Conservation (phyloP, 768 basidiomycete genomes). For the Phaeotremella skinneri region DNA sequence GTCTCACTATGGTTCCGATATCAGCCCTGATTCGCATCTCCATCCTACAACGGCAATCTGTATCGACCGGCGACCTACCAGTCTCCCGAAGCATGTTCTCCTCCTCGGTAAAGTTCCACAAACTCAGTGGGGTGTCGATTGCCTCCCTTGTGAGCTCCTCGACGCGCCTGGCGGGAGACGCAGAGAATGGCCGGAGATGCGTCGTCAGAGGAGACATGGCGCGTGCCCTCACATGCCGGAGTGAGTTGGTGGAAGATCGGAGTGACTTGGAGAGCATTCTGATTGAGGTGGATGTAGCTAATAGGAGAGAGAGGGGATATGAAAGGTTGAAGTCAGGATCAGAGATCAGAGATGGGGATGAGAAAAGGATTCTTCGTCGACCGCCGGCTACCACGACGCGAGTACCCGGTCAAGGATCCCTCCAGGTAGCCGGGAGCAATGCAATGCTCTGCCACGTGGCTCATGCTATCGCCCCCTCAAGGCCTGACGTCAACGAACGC, state of each 20-base stretch:
- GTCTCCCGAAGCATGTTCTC: slow-evolving; percentile 90
- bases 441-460: no score
- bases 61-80: slow-evolving; percentile 57
- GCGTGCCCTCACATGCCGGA: background rate
- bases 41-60: background rate
- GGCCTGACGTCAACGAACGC: slow-evolving; percentile 16
- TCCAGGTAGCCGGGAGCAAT: no score
- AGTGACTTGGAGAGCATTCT: slow-evolving; percentile 15
- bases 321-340: background rate
- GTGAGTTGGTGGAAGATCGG: slow-evolving; percentile 9
- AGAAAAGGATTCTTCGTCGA: background rate
- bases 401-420: no score
- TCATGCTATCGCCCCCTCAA: slow-evolving; percentile 1
- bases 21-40: background rate
- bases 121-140: slow-evolving; percentile 43
- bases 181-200: slow-evolving; percentile 14
- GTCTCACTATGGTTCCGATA: slow-evolving; percentile 60
- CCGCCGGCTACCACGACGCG: background rate
- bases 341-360: background rate
- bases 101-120: slow-evolving; percentile 86
- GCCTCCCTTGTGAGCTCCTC: slow-evolving; percentile 40
- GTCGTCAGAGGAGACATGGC: slow-evolving; percentile 3
- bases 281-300: background rate
- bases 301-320: background rate
- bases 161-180: slow-evolving; percentile 18